These are phyloP conservation scores for Neofusicoccum sp. DNA, from an alignment of 2,329 filamentous ascomycete species.

Conservation along the genomic window DNA sequence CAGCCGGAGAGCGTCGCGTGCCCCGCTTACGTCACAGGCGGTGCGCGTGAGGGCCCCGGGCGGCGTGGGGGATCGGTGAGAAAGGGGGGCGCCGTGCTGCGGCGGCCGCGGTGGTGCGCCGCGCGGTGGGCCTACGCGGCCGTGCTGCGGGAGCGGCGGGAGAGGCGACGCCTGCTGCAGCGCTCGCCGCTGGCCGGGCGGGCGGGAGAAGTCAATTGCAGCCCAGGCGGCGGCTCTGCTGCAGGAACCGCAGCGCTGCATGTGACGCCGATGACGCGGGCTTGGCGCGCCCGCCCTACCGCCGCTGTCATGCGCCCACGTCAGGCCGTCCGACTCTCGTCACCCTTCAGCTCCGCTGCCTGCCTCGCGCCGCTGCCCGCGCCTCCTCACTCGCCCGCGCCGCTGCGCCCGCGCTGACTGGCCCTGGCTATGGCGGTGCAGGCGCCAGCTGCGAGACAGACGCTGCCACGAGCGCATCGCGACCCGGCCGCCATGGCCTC, in stretches of 20 bases:
- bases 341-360: neutral
- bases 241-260: constrained; percentile 2
- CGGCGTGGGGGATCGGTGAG: constrained; percentile 4
- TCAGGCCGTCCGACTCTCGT: constrained; percentile 11
- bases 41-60: constrained; percentile 9
- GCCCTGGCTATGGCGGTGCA: constrained; percentile 5
- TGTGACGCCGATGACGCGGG: constrained; percentile 6
- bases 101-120: neutral
- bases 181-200: neutral
- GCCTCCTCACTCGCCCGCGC: neutral
- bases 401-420: neutral
- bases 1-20: constrained; percentile 1
- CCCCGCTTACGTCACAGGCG: constrained; percentile 8
- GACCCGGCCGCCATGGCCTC: neutral
- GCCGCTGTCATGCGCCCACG: constrained; percentile 10
- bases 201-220: neutral
- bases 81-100: neutral
- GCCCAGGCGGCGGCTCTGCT: constrained; percentile 4
- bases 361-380: neutral
- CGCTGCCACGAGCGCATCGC: constrained; percentile 11
- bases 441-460: constrained; percentile 5
- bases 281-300: too few species aligned
- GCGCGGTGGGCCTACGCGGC: neutral
- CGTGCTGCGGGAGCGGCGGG: neutral
- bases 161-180: neutral